These are phyloP conservation scores for Monilinia fructicola DNA, from an alignment of 2,329 filamentous ascomycete species.

Conservation along the genomic window DNA sequence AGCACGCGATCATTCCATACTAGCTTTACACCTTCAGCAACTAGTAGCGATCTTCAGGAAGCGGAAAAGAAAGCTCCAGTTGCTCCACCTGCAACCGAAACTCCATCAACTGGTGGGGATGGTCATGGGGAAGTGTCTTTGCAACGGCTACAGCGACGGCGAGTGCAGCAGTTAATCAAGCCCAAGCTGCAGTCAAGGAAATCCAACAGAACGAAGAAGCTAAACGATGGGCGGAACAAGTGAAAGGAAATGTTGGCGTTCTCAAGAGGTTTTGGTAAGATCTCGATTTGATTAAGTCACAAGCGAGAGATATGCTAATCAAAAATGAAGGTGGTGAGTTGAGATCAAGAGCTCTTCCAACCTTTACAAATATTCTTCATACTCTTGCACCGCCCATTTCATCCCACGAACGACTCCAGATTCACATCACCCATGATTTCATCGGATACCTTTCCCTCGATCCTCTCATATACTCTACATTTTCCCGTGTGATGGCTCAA, in stretches of 20 bases:
- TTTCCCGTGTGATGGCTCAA: constrained; percentile 96
- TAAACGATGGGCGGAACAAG: constrained; percentile 92
- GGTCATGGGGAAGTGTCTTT: constrained; percentile 79
- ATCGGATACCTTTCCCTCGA: constrained; percentile 93
- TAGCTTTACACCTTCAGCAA: constrained; percentile 67
- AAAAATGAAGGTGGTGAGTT: constrained; percentile 72
- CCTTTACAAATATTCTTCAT: constrained; percentile 91
- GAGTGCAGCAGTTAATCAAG: constrained; percentile 80
- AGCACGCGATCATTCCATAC: constrained; percentile 70
- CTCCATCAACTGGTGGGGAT: constrained; percentile 61
- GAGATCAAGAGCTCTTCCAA: constrained; percentile 82
- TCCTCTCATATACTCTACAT: constrained; percentile 86
- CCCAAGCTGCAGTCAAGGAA: constrained; percentile 89
- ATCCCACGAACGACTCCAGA: constrained; percentile 92
- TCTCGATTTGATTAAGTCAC: neutral
- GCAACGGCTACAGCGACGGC: constrained; percentile 65
- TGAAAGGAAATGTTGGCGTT: constrained; percentile 81
- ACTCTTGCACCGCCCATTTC: constrained; percentile 95
- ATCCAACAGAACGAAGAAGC: constrained; percentile 96
- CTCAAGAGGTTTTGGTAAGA: constrained; percentile 72
- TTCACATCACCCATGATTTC: constrained; percentile 96
- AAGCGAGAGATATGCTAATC: constrained; percentile 25
- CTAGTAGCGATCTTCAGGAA: constrained; percentile 59
- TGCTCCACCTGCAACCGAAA: constrained; percentile 45
- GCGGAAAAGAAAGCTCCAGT: constrained; percentile 52